Evolutionary conservation across 1,139 yeast genomes (phyloP), one percentile per base, ranked within the genome.

Genomic region (Hansenula sp.): DNA sequence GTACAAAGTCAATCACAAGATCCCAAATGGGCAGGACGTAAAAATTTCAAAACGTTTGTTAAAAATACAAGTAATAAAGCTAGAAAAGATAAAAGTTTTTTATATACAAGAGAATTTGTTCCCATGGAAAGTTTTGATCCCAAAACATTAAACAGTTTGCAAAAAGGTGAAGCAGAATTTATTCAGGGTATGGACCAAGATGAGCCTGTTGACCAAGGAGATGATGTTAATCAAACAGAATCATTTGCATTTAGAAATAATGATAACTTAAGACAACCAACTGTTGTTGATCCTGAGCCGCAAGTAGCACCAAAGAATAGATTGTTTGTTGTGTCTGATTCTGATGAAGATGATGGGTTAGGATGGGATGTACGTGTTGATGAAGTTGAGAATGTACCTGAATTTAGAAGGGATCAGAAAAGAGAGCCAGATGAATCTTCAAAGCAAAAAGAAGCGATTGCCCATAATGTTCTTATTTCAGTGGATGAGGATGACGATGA

Each of bases 31-130:
- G 40, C 50, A 26, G 56, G 55, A 1, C 47, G 69, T 10, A 65
- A 60, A 42, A 65, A 65, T 42, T 65, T 56, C 41, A 66, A 66
- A 37, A 54, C 45, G 5, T 66, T 66, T 50, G 56, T 55, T 2
- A 66, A 66, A 41, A 48, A 39, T 30, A 24, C 42, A 12, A 11
- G 26, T 24, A 42, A 36, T 11, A 46, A 41, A 11, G 13, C 40
- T 13, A 40, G 42, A 13, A 42, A 48, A 3, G 46, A 48, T 34
- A 41, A 44, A 17, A 56, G 56, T 5, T 50, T 48, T 32, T 36
- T 56, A 24, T 45, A 56, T 18, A 47, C 64, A 3, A 57, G 62
- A 41, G 55, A 48, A 16, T 52, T 44, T 32, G 43, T 52, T 7
- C 38, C 47, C 1, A 40, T 52, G 21, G 43, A 40, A 6, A 40